These are phyloP conservation scores for Prunus mira DNA, from an alignment of 306 rosid species.

Conservation along the genomic window DNA sequence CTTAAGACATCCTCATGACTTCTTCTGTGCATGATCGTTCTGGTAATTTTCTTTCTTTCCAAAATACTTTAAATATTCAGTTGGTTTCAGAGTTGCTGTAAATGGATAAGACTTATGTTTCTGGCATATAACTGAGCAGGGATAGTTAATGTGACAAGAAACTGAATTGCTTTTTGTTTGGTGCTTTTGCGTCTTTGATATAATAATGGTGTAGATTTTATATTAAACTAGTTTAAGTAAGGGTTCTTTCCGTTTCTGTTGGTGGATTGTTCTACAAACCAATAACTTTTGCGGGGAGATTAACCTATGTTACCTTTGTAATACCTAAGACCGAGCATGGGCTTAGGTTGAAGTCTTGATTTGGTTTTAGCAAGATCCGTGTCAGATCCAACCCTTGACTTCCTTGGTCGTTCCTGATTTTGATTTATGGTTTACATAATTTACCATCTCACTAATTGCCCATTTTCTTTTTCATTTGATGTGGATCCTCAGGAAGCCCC, in stretches of 20 bases:
- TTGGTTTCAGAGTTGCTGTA: neutral
- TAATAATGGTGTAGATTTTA: neutral
- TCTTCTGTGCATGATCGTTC: constrained; percentile 46
- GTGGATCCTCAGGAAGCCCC: neutral
- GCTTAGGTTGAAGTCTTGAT: neutral
- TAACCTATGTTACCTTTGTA: neutral
- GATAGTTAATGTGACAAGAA: neutral
- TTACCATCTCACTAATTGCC: neutral
- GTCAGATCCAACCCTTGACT: neutral
- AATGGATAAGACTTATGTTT: neutral
- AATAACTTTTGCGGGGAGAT: neutral
- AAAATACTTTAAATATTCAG: neutral
- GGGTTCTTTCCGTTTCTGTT: neutral
- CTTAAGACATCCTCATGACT: constrained; percentile 41
- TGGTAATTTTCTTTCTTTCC: constrained; percentile 26
- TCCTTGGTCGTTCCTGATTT: neutral
- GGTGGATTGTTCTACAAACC: constrained; percentile 7
- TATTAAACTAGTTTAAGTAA: neutral
- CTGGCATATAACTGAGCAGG: constrained; percentile 6
- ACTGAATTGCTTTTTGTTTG: neutral
- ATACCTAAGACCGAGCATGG: neutral
- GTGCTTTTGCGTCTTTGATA: neutral
- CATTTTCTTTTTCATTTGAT: neutral
- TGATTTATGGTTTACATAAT: neutral
- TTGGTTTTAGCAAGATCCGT: neutral